Evolutionary conservation across 73 alveolate species (phyloP).

Genomic region (Strombidium stylifer): DNA sequence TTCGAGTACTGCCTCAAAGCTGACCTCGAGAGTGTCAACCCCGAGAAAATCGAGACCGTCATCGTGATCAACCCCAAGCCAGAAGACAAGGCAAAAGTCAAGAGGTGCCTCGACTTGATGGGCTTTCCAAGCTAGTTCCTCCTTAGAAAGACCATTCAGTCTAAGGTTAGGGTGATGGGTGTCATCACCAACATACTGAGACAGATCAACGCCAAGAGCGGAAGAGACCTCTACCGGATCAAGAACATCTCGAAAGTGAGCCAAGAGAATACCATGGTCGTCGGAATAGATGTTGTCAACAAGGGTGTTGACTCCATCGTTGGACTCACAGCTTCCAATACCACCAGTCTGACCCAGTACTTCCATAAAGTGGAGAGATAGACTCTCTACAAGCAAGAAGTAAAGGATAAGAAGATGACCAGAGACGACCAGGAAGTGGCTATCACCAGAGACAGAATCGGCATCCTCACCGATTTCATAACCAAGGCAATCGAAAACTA

Average conservation of each 20-base stretch:
- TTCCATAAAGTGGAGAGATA: slow-evolving; percentile 4
- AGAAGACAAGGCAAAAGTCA: background rate
- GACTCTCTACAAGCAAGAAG: slow-evolving; percentile 1
- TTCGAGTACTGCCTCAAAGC: too few species aligned
- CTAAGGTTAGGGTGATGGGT: slow-evolving; percentile 13
- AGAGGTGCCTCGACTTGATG: slow-evolving; percentile 1
- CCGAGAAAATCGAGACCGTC: slow-evolving; percentile 1
- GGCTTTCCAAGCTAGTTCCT: slow-evolving; percentile 38
- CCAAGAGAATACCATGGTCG: slow-evolving; percentile 17
- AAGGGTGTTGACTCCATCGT: slow-evolving; percentile 7
- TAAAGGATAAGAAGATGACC: background rate
- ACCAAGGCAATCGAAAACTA: slow-evolving; percentile 8
- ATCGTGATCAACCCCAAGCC: slow-evolving; percentile 10
- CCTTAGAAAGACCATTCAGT: background rate
- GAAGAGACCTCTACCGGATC: slow-evolving; percentile 19
- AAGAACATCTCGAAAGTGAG: background rate
- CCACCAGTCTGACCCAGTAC: slow-evolving; percentile 40
- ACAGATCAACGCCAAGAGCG: slow-evolving; percentile 35
- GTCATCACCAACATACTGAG: slow-evolving; percentile 24
- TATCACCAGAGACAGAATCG: slow-evolving; percentile 7
- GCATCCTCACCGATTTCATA: slow-evolving; percentile 4
- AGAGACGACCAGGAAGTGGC: slow-evolving; percentile 15
- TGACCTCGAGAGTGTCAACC: too few species aligned
- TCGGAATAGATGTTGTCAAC: slow-evolving; percentile 28
- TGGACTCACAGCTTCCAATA: slow-evolving; percentile 56